A percentile compares a stretch with the other conserved stretches of the same genome.
Conservation (phyloP, 176 grass and related monocot genomes). For the Carex scoparia region DNA sequence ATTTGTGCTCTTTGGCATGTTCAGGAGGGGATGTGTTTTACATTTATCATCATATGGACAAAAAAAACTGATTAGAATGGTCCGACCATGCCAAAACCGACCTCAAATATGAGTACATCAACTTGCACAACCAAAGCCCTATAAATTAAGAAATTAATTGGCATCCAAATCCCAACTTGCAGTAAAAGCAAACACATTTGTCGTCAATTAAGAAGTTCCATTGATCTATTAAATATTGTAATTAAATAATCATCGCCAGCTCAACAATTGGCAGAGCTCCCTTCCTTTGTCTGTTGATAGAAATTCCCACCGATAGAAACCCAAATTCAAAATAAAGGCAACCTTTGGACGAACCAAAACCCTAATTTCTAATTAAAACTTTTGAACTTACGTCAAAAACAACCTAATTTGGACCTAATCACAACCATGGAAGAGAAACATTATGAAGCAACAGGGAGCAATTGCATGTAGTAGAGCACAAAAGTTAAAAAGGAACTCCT, state of each 20-base stretch:
- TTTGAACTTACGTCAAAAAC: neutral
- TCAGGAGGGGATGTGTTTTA: neutral
- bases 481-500: slow-evolving; percentile 25
- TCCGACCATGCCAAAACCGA: neutral
- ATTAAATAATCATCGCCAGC: neutral
- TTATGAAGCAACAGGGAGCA: neutral
- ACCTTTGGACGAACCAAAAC: neutral
- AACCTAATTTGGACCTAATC: neutral
- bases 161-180: neutral
- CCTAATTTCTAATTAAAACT: slow-evolving; percentile 1
- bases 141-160: neutral
- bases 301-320: neutral
- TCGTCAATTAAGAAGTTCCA: neutral
- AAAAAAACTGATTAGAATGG: neutral
- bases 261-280: neutral
- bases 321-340: neutral
- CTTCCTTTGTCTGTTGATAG: neutral
- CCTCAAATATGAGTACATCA: neutral
- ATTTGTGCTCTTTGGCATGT: neutral
- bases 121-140: slow-evolving; percentile 1
- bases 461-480: slow-evolving; percentile 4
- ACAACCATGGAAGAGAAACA: neutral
- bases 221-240: neutral
- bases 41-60: neutral
- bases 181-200: neutral